These are phyloP conservation scores for Allantophomopsis lycopodina DNA, from an alignment of 2,329 filamentous ascomycete species.

Conservation along the genomic window DNA sequence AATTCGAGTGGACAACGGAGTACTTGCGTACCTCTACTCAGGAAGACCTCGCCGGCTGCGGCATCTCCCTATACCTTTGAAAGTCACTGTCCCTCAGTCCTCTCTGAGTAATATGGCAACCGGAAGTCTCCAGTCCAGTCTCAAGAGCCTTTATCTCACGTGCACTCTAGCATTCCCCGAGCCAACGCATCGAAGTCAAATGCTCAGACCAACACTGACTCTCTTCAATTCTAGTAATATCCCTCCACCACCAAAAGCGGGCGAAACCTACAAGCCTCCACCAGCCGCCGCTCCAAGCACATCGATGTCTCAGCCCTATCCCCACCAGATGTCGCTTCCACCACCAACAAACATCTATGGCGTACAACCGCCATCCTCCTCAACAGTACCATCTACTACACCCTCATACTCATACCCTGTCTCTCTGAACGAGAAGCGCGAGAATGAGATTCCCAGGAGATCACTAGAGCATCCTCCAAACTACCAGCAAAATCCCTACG, in stretches of 20 bases:
- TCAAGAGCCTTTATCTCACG: too few species aligned
- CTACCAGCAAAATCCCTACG: constrained; percentile 41
- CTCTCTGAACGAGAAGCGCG: constrained; percentile 4
- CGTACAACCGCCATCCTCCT: constrained; percentile 29
- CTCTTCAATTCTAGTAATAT: constrained; percentile 14
- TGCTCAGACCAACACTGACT: too few species aligned
- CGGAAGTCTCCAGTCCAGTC: too few species aligned
- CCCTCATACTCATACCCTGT: constrained; percentile 12
- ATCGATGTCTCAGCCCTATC: constrained; percentile 21
- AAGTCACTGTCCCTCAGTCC: too few species aligned
- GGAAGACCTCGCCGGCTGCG: too few species aligned
- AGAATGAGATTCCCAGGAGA: constrained; percentile 4
- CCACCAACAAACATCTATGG: constrained; percentile 27
- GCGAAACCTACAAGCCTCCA: constrained; percentile 23
- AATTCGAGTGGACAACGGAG: too few species aligned
- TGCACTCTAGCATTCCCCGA: too few species aligned
- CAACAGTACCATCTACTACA: constrained; percentile 23
- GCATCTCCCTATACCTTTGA: too few species aligned
- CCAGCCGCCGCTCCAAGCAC: constrained; percentile 13
- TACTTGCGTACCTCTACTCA: too few species aligned
- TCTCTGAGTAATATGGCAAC: too few species aligned
- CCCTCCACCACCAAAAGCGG: constrained; percentile 37
- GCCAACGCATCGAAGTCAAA: too few species aligned
- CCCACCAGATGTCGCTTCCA: constrained; percentile 37
- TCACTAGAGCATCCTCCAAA: constrained; percentile 23